Conservation (phyloP, 73 alveolate genomes). For the Tetrahymena malaccensis region DNA sequence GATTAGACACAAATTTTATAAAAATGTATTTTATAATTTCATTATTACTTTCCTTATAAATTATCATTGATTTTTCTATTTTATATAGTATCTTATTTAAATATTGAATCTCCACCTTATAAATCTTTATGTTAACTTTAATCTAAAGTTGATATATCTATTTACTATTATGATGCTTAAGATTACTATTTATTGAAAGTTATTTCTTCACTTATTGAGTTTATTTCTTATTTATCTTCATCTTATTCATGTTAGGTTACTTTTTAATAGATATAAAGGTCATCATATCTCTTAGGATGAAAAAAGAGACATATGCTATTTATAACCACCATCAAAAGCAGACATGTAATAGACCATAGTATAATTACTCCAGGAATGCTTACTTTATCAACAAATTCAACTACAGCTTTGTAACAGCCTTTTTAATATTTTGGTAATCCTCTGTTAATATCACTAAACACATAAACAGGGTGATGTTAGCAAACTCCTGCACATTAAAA, state of each 20-base stretch:
- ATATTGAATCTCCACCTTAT: not conserved
- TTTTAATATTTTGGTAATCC: not conserved
- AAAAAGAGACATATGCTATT: not conserved
- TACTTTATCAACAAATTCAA: not conserved
- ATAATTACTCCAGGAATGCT: not conserved
- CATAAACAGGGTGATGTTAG: not conserved
- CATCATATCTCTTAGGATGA: not conserved
- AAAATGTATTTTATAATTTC: no score
- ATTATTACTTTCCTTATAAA: not conserved
- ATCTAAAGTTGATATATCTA: not conserved
- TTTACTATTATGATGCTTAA: not conserved
- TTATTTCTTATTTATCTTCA: not conserved
- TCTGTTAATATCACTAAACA: not conserved
- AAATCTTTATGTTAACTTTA: not conserved
- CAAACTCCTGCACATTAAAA: not conserved
- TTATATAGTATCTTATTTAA: not conserved
- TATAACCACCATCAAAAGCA: not conserved
- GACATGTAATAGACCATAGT: not conserved
- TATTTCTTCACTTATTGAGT: not conserved
- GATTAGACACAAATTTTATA: no score
- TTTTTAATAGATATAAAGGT: not conserved
- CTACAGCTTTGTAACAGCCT: not conserved
- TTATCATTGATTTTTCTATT: not conserved
- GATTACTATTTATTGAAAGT: not conserved
- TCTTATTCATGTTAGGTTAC: not conserved